Evolutionary conservation across 2,329 filamentous ascomycete species (phyloP).

Genomic region (Curvularia sp.): DNA sequence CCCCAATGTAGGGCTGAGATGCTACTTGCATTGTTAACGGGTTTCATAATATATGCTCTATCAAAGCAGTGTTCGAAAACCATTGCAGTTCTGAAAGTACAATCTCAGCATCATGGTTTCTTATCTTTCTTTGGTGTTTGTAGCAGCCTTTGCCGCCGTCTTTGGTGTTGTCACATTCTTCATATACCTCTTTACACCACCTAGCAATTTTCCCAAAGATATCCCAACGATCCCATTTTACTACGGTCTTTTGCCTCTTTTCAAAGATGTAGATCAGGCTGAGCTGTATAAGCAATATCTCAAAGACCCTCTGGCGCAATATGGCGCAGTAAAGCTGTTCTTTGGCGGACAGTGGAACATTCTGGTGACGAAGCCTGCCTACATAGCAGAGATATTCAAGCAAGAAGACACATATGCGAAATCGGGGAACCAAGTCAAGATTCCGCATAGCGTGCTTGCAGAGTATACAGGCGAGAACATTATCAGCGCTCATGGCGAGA

Average conservation of each 20-base stretch:
- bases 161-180: constrained; percentile 34
- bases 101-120: constrained; percentile 29
- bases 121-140: constrained; percentile 33
- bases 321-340: constrained; percentile 59
- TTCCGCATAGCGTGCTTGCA: constrained; percentile 42
- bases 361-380: constrained; percentile 55
- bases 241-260: constrained; percentile 54
- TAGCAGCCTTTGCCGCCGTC: constrained; percentile 26
- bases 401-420: constrained; percentile 44
- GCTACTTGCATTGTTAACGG: constrained; percentile 7
- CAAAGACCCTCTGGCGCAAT: constrained; percentile 48
- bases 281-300: constrained; percentile 53
- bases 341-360: constrained; percentile 60
- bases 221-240: constrained; percentile 57
- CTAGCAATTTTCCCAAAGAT: constrained; percentile 42
- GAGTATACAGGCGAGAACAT: constrained; percentile 47
- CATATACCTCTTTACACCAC: constrained; percentile 36
- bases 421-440: constrained; percentile 44
- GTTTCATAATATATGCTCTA: constrained; percentile 32
- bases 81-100: constrained; percentile 7
- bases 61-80: constrained; percentile 6
- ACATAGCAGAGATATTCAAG: constrained; percentile 52
- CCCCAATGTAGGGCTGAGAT: constrained; percentile 23
- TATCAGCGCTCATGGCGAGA: constrained; percentile 42
- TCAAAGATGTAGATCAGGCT: constrained; percentile 55